Base-by-base conservation (phyloP, 2,329 filamentous ascomycete species). In the Knoxdaviesia proteae region DNA sequence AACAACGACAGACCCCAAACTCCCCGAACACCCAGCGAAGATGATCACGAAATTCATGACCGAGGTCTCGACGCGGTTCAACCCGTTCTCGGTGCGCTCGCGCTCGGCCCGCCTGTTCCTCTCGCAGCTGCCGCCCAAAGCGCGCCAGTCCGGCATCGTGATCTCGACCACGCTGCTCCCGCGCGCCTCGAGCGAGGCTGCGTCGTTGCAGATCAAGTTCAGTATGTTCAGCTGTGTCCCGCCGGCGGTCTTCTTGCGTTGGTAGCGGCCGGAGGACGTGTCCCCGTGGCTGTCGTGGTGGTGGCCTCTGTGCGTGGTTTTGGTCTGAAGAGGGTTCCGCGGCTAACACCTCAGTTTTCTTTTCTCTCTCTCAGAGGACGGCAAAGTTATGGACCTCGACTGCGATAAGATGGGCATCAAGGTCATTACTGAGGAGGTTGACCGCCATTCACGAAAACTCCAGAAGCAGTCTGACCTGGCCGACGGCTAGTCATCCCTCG, bases 21-120 rank as follows among this genome's bases (percentile, higher is more conserved):
- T 20, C 9, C 34, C 34, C 3, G 11, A 36, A 9, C 36, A 33
- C 46, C 39, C 42, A 48, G 40, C 46, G 56, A 67, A 58, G 42
- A 90, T 90, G 84, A 83, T 90, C 47, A 88, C 82, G 46, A 77
- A 78, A 57, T 90, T 84, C 65, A 73, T 92, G 59, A 88, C 86
- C 58, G 75, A 84, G 58, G 77, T 96, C 53, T 76, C 71, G 53
- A 80, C 84, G 49, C 76, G 75, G 58, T 94, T 96, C 75, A 94
- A 93, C 62, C 88, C 90, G 36, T 96, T 96, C 71, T 80, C 77
- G 32, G 62, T 71, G 30, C 69, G 71, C 57, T 77, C 84, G 48
- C 86, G 84, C 56, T 80, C 87, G 30, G 87, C 84, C 36, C 79
- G 90, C 38, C 69, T 93, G 42, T 90, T 96, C 61, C 82, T 96